Base-by-base conservation (phyloP, 2,329 filamentous ascomycete genomes). In the Colletotrichum tabaci region DNA sequence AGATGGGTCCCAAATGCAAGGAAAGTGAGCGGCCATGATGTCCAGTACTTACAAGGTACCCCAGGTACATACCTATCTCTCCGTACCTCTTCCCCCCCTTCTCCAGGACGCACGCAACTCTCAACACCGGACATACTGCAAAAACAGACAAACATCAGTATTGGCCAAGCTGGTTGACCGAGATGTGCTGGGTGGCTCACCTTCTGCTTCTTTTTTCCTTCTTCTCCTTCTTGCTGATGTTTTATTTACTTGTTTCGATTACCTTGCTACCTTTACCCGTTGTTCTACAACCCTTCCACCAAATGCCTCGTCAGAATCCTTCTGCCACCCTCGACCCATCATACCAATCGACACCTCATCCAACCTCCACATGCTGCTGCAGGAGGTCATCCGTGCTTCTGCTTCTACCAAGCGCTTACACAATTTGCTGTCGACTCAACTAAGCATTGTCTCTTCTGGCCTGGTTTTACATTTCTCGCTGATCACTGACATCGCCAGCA, bases 231-330 rank as follows among this genome's bases (percentile, higher is more conserved):
- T 30, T 30, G 30, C 7, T 30, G 30, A 30, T 30, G 30, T 30
- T 30, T 30, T 30, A 30, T 30, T 30, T 30, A 30, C 30, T 30
- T 30, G 30, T 30, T 30, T 30, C 7, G 30, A 30, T 30, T 30
- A 30, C 30, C 30, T 23, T 26, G 30, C 46, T 35, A 42, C 18
- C 30, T 42, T 10, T 50, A 30, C 46, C 47, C 23, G 21, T 18
- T 62, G 46, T 62, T 62, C 46, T 46, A 62, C 60, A 52, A 52
- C n/a, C 35, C 21, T 30, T 58, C 40, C 49, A 55, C 42, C 69
- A 71, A 68, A 63, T 71, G 47, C 46, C 52, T 64, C 65, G 46
- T 40, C 35, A 30, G 53, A 66, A 64, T 72, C 69, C 69, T 71
- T 69, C 60, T 49, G 18, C 49, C 60, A 12, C 47, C 50, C 42